Evolutionary conservation across 164 flowering plant genomes (phyloP).

Genomic region (Dillenia turbinata): DNA sequence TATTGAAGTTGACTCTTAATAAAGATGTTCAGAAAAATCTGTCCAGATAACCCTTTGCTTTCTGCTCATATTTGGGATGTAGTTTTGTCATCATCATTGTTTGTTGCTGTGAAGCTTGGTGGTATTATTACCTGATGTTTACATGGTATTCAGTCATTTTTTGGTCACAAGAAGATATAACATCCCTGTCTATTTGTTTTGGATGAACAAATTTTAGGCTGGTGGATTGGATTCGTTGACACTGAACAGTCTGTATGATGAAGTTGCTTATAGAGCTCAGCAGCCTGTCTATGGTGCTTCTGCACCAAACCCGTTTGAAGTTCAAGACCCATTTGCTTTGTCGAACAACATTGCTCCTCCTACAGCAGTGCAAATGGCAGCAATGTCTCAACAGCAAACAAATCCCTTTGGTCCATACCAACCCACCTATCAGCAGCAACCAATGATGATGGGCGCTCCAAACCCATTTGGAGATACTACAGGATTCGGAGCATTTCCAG

Average conservation of each 20-base stretch:
- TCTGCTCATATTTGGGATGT: not conserved
- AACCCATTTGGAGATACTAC: constrained; percentile 81
- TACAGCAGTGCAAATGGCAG: constrained; percentile 65
- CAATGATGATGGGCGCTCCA: constrained; percentile 34
- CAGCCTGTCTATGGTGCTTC: constrained; percentile 80
- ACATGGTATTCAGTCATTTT: no score
- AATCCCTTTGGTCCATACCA: constrained; percentile 74
- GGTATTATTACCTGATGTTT: no score
- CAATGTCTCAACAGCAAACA: constrained; percentile 57
- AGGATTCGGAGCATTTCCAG: constrained; percentile 66
- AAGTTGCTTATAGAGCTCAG: constrained; percentile 80
- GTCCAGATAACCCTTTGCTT: no score
- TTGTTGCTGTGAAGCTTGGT: not conserved
- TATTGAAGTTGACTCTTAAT: no score
- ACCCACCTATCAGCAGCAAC: constrained; percentile 39
- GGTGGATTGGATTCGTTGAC: constrained; percentile 92
- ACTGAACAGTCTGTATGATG: constrained; percentile 81
- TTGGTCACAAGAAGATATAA: not conserved
- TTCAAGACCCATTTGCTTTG: constrained; percentile 78
- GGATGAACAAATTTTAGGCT: constrained; percentile 45
- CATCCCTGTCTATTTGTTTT: not conserved
- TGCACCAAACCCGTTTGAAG: constrained; percentile 86
- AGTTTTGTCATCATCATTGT: not conserved
- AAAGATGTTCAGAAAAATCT: no score
- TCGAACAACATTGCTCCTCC: constrained; percentile 59